A percentile compares a stretch with the other conserved stretches of the same genome.
phyloP scores from a whole-genome alignment of 805 yeast genomes.

The Candida tibetensis region DNA sequence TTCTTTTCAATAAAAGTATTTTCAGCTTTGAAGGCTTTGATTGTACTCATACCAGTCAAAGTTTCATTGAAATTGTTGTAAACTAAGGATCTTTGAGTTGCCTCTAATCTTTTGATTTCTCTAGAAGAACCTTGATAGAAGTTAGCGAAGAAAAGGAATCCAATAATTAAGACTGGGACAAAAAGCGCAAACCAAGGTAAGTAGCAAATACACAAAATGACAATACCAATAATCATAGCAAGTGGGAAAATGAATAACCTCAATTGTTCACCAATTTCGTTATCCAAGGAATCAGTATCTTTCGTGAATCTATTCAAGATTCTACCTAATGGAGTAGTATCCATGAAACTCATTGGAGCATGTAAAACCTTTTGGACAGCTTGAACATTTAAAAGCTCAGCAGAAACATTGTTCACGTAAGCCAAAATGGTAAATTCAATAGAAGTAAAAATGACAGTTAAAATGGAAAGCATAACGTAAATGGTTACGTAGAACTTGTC shows the following conservation, averaged over 20 bases:
- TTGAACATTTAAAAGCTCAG: slow-evolving; percentile 33
- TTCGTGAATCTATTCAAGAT: slow-evolving; percentile 44
- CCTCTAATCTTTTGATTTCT: slow-evolving; percentile 49
- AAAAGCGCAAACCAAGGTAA: slow-evolving; percentile 56
- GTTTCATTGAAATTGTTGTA: slow-evolving; percentile 50
- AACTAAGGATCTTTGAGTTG: slow-evolving; percentile 46
- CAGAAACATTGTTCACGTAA: slow-evolving; percentile 39
- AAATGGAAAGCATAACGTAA: slow-evolving; percentile 34
- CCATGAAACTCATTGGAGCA: slow-evolving; percentile 44
- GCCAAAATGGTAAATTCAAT: slow-evolving; percentile 41
- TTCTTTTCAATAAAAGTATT: slow-evolving; percentile 37
- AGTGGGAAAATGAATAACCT: slow-evolving; percentile 40
- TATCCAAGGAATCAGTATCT: slow-evolving; percentile 46
- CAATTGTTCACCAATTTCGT: slow-evolving; percentile 43
- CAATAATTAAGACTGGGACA: slow-evolving; percentile 48
- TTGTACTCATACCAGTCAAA: slow-evolving; percentile 47
- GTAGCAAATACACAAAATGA: slow-evolving; percentile 46
- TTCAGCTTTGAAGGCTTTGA: slow-evolving; percentile 41
- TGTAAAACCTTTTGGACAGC: slow-evolving; percentile 40
- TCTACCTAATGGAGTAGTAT: slow-evolving; percentile 44
- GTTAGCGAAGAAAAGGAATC: slow-evolving; percentile 37
- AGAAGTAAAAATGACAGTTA: slow-evolving; percentile 39
- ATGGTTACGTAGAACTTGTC: slow-evolving; percentile 34
- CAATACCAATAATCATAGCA: slow-evolving; percentile 38
- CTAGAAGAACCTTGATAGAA: slow-evolving; percentile 48